Evolutionary conservation across 2,329 filamentous ascomycete species (phyloP).

Genomic region (Botrytis sinoallii): DNA sequence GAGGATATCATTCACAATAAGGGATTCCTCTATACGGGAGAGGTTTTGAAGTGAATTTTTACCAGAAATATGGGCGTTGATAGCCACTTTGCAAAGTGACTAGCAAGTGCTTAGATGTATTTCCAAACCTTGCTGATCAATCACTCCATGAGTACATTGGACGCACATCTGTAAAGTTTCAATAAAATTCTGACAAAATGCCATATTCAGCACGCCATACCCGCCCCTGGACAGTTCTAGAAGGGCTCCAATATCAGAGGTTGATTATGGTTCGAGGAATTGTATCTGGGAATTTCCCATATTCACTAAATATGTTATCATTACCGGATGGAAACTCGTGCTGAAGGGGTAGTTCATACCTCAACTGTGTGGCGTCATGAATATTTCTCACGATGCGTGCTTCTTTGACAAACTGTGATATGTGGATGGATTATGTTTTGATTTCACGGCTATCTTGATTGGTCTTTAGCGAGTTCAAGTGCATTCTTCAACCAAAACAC

Average conservation of each 20-base stretch:
- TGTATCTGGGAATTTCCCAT: neutral
- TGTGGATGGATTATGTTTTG: conserved; percentile 3
- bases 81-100: neutral
- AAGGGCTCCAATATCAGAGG: neutral
- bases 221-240: neutral
- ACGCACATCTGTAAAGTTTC: neutral
- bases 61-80: neutral
- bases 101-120: neutral
- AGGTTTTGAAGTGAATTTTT: neutral
- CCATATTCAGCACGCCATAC: neutral
- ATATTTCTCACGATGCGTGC: neutral
- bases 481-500: conserved; percentile 7
- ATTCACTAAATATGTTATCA: neutral
- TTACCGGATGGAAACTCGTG: neutral
- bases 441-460: conserved; percentile 7
- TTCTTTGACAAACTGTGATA: neutral
- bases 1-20: neutral
- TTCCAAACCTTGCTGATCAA: neutral
- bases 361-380: neutral
- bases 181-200: neutral
- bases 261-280: neutral
- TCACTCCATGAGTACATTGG: neutral
- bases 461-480: neutral
- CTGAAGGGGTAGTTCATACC: neutral
- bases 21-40: neutral